Conservation (phyloP, 2,329 filamentous ascomycete species). For the Magnaporthales sp. region DNA sequence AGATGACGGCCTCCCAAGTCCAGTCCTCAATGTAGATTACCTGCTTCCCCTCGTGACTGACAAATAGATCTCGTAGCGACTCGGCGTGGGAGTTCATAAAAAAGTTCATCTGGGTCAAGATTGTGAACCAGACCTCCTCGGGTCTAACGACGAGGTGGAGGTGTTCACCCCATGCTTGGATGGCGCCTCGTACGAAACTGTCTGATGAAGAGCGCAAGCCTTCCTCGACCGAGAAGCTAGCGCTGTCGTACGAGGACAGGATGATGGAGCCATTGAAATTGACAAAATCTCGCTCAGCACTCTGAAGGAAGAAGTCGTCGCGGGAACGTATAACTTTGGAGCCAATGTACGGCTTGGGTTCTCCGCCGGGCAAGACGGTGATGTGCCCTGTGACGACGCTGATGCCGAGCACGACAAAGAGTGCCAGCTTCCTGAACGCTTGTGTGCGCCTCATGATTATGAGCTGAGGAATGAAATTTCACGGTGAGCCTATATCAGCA, state of each 20-base stretch:
- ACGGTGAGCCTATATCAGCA: not conserved
- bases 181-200: constrained; percentile 33
- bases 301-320: constrained; percentile 12
- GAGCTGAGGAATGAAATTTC: not conserved
- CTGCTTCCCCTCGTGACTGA: constrained; percentile 32
- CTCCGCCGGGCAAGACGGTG: constrained; percentile 16
- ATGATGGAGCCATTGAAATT: constrained; percentile 8
- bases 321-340: constrained; percentile 7
- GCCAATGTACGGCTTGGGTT: constrained; percentile 8
- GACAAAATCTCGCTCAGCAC: constrained; percentile 13
- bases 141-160: constrained; percentile 40
- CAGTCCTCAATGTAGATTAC: constrained; percentile 24
- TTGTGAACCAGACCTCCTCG: constrained; percentile 47
- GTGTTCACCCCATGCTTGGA: constrained; percentile 40
- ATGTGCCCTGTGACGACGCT: not conserved
- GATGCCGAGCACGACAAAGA: not conserved
- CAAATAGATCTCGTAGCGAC: constrained; percentile 34
- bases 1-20: constrained; percentile 14
- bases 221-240: not conserved
- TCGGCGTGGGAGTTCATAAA: constrained; percentile 40
- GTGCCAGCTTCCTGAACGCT: not conserved
- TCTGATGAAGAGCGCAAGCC: constrained; percentile 19
- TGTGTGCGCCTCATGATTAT: not conserved
- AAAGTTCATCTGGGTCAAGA: constrained; percentile 40
- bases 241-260: constrained; percentile 1